Base-by-base conservation (phyloP, 345 rosid genomes). In the Jatropha curcas region DNA sequence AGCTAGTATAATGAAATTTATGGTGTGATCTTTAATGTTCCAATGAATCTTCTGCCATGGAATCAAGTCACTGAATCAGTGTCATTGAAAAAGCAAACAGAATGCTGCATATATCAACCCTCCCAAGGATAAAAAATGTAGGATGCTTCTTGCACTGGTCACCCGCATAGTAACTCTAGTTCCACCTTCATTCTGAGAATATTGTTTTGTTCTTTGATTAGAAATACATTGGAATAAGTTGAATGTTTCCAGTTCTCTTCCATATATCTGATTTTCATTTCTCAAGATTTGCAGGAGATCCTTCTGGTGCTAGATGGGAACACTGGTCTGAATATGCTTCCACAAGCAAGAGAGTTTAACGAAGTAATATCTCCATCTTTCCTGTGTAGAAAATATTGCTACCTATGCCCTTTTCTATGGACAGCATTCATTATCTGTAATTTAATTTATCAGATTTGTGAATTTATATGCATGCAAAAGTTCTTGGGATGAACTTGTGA, bases 261-360 rank as follows among this genome's bases (percentile, higher is more conserved):
- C 37, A 66, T 46, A 34, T 48, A n/a, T 59, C 41, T 60, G 16
- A 68, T 41, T 68, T 68, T 37, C 25, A 24, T 73, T 60, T 62
- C 43, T 7, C 22, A 25, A 60, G 50, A 55, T 82, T 73, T 75
- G 76, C 85, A 94, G 98, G 98, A 94, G 86, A 92, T 92, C 73
- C 78, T 94, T 35, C 91, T 90, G 67, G 98, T 94, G 63, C 87
- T 94, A 72, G 98, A 94, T 84, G 98, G 98, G 74, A 94, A 92
- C 33, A 94, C 98, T 22, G 98, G 98, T 55, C 76, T 94, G 81
- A 94, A 94, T 83, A 92, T 92, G 98, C 97, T 94, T 77, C 98
- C 98, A 59, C 98, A 94, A 80, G 98, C 98, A 68, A 88, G 98
- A 81, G 98, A 94, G 73, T 94, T 94, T 83, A 94, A 94, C 81